phyloP scores from a whole-genome alignment of 805 yeast species.

The Starmerella ratchasimensis region DNA sequence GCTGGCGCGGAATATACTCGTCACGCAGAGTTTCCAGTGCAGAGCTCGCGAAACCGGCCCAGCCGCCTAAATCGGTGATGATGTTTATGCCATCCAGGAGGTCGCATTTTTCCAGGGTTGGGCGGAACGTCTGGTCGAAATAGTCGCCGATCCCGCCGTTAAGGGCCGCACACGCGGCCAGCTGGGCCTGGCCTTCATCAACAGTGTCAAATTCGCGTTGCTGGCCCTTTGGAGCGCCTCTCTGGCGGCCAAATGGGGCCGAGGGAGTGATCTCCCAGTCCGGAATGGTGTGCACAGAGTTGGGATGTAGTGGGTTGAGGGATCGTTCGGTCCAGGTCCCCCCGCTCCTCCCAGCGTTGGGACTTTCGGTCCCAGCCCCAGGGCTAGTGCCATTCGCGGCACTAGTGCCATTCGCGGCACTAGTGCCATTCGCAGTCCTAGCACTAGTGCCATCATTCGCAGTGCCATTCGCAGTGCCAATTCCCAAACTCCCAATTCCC shows the following conservation, averaged over 20 bases:
- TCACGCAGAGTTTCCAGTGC: conserved; percentile 47
- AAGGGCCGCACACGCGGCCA: conserved; percentile 22
- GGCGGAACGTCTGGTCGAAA: conserved; percentile 48
- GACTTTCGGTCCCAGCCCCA: too few species aligned
- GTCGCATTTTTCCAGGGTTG: conserved; percentile 63
- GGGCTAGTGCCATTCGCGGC: too few species aligned
- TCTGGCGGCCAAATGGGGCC: conserved; percentile 25
- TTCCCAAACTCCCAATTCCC: too few species aligned
- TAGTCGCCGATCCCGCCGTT: conserved; percentile 29
- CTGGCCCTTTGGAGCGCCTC: conserved; percentile 21
- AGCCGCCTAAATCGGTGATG: conserved; percentile 53
- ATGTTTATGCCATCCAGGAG: conserved; percentile 55
- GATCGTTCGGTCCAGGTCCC: too few species aligned
- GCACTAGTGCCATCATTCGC: too few species aligned
- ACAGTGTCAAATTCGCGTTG: conserved; percentile 19
- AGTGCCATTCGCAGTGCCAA: too few species aligned
- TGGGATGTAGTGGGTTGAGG: conserved; percentile 52
- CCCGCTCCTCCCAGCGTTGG: too few species aligned
- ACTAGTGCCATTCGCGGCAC: too few species aligned
- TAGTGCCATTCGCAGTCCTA: too few species aligned
- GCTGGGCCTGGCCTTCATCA: conserved; percentile 51
- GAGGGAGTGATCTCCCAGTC: conserved; percentile 41
- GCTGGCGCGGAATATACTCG: conserved; percentile 15
- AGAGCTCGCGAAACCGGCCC: conserved; percentile 64
- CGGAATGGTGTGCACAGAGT: conserved; percentile 38